phyloP scores from a whole-genome alignment of 2,329 filamentous ascomycete genomes.

The Trichophyton equinum region DNA sequence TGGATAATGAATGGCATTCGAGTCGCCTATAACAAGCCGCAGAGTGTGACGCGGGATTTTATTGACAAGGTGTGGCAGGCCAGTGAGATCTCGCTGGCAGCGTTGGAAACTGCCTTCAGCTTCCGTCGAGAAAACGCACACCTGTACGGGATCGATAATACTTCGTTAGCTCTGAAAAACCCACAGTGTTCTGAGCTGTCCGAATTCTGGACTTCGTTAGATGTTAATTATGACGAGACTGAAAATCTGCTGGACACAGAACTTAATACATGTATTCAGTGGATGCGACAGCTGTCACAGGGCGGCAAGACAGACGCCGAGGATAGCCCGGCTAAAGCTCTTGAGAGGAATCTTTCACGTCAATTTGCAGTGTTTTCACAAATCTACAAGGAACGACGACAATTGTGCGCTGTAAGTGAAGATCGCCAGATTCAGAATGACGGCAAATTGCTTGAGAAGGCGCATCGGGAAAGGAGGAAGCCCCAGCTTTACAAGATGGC shows the following conservation, averaged over 20 bases:
- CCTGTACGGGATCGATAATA: constrained; percentile 54
- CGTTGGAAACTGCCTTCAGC: constrained; percentile 50
- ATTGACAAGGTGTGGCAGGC: constrained; percentile 50
- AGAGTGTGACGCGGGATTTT: constrained; percentile 39
- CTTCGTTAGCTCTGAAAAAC: constrained; percentile 39
- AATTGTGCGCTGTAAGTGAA: constrained; percentile 44
- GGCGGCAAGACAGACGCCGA: constrained; percentile 19
- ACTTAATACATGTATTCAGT: constrained; percentile 29
- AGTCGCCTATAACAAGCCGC: constrained; percentile 51
- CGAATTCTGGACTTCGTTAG: constrained; percentile 72
- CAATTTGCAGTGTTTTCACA: constrained; percentile 48
- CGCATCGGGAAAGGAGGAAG: constrained; percentile 33
- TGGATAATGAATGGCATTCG: constrained; percentile 70
- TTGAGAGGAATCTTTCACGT: constrained; percentile 40
- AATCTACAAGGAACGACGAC: constrained; percentile 46
- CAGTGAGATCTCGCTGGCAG: constrained; percentile 56
- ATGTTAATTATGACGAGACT: constrained; percentile 27
- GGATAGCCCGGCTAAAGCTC: constrained; percentile 25
- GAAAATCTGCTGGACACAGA: constrained; percentile 30
- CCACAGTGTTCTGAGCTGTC: constrained; percentile 56
- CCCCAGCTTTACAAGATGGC: constrained; percentile 36
- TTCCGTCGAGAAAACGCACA: constrained; percentile 60
- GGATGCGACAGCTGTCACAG: constrained; percentile 23
- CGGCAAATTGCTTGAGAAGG: constrained; percentile 36
- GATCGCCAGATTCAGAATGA: constrained; percentile 37